Evolutionary conservation across 2,329 filamentous ascomycete species (phyloP), one percentile per base, ranked within the genome.

Genomic region (Colletotrichum paranaense): DNA sequence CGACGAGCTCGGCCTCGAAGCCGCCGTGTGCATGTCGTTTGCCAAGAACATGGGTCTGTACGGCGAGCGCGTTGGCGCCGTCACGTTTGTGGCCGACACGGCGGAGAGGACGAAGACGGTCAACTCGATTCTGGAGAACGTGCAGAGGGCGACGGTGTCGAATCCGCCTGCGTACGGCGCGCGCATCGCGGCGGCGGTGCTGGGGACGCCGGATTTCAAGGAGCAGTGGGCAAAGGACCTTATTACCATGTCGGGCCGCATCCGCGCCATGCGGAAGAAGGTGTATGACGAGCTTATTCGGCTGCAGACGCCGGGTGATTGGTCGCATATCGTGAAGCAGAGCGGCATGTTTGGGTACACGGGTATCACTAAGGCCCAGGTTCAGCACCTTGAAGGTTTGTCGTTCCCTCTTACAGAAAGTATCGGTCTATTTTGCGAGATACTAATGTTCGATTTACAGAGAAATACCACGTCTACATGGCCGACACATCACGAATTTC

Each of bases 21-120:
- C 89, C 5, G 86, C 88, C 64, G 82, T 92, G 3, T 88, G 88
- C 62, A 85, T 90, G 78, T 92, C 90, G 0, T 92, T 91, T 76
- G 88, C 90, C 2, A 92, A 92, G 82, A 90, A 87, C 79, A 89
- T 91, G 79, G 84, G 84, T 1, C 75, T 85, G 0, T 85, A 85
- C 67, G 84, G 83, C 70, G 82, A 84, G 67, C 76, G 82, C 2
- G 77, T 81, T 9, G 83, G 82, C 0, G 74, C 79, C 2, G 79
- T 79, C 2, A 75, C 77, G 0, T 78, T 83, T 1, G 77, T 82
- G 0, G 76, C 79, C 1, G 68, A 32, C 1, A 76, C 78, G 0
- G 62, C 75, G 0, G 75, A 76, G 1, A 66, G 69, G 0, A 65
- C 76, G 1, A 38, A 30, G 4, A 78, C 75, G 0, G 76, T 80